phyloP scores from a whole-genome alignment of 306 rosid genomes.

The Citrullus amarus region DNA sequence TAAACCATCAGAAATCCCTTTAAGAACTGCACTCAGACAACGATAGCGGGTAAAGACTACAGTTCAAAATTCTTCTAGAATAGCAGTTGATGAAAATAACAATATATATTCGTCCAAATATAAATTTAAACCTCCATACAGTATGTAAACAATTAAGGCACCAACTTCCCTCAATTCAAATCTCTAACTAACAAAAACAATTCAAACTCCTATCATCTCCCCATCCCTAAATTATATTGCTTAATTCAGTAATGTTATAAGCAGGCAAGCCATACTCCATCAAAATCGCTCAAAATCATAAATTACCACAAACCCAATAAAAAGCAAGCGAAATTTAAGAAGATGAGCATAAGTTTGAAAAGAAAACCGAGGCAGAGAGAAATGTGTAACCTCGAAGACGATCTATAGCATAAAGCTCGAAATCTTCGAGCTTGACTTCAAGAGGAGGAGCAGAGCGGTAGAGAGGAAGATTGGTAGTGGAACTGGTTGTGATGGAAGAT shows the following conservation, averaged over 20 bases:
- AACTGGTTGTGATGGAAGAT: conserved; percentile 17
- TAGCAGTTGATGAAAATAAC: not conserved
- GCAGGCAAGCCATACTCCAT: not conserved
- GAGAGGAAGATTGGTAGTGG: conserved; percentile 32
- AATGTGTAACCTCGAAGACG: conserved; percentile 64
- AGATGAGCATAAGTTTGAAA: not conserved
- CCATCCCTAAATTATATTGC: not conserved
- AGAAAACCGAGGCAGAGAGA: not conserved
- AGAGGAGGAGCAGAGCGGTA: conserved; percentile 78
- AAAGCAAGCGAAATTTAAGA: not conserved
- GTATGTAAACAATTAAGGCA: not conserved
- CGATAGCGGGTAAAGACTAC: conserved; percentile 2
- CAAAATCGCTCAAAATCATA: not conserved
- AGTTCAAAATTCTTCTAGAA: conserved; percentile 5
- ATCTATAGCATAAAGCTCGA: conserved; percentile 80
- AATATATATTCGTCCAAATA: not conserved
- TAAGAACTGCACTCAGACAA: conserved; percentile 56
- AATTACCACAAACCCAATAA: not conserved
- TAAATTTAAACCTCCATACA: not conserved
- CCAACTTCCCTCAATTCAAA: not conserved
- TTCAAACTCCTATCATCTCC: not conserved
- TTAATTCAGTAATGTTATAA: not conserved
- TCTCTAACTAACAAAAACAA: not conserved
- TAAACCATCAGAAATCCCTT: conserved; percentile 79
- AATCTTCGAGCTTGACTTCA: conserved; percentile 82